phyloP scores from a whole-genome alignment of 768 basidiomycete species.

The Pleurotus giganteus region DNA sequence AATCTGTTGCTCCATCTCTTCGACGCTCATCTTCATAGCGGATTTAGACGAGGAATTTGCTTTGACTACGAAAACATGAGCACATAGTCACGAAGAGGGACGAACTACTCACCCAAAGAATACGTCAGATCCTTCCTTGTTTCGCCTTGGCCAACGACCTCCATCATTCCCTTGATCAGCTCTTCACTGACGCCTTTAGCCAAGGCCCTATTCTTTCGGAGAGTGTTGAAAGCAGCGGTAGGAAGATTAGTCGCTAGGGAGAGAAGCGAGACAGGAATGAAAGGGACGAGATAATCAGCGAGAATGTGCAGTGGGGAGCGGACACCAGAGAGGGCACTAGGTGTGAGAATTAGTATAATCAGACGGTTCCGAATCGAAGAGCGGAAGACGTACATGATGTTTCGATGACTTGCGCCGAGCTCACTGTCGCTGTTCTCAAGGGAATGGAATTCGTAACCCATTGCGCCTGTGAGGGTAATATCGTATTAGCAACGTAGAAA shows the following conservation, averaged over 20 bases:
- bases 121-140: neutral
- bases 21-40: slow-evolving; percentile 6
- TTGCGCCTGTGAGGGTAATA: slow-evolving; percentile 4
- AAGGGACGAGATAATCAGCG: neutral
- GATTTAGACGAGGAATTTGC: slow-evolving; percentile 1
- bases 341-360: neutral
- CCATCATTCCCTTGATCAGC: slow-evolving; percentile 1
- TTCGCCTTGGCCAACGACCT: slow-evolving; percentile 1
- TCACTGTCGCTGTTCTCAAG: slow-evolving; percentile 8
- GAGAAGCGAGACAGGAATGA: neutral
- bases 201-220: neutral
- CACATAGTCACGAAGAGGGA: neutral
- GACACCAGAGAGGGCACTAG: neutral
- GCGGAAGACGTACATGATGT: slow-evolving; percentile 10
- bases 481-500: neutral
- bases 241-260: slow-evolving; percentile 7
- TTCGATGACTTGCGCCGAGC: slow-evolving; percentile 1
- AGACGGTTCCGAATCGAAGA: neutral
- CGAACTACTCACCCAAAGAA: neutral
- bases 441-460: slow-evolving; percentile 12
- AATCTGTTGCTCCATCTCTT: slow-evolving; percentile 11
- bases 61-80: neutral
- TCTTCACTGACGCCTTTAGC: neutral
- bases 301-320: neutral
- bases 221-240: slow-evolving; percentile 1